These are phyloP conservation scores for Cercospora canescens DNA, from an alignment of 2,329 filamentous ascomycete species.

Conservation along the genomic window DNA sequence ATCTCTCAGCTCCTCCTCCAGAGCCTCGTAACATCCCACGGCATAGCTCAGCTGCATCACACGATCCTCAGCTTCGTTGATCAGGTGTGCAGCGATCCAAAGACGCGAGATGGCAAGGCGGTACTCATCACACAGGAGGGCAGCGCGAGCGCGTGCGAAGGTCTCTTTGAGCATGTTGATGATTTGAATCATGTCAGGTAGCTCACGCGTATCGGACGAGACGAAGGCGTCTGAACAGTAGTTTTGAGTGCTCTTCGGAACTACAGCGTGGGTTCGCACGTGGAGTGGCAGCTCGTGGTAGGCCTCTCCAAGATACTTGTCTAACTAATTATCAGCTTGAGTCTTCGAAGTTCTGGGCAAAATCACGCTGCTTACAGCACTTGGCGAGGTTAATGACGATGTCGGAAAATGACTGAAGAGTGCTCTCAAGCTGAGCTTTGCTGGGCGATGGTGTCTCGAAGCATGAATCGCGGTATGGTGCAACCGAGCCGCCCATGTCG, in stretches of 20 bases:
- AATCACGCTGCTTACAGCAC: not conserved
- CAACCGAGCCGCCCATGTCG: constrained; percentile 4
- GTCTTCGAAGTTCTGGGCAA: not conserved
- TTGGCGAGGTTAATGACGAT: constrained; percentile 1
- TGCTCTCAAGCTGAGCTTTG: constrained; percentile 5
- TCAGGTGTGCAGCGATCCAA: not conserved
- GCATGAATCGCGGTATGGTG: constrained; percentile 1
- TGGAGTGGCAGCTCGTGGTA: constrained; percentile 16
- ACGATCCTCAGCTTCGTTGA: not conserved
- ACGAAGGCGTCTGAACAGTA: constrained; percentile 11
- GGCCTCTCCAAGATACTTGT: constrained; percentile 11
- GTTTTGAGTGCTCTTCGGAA: constrained; percentile 3
- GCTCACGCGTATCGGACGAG: constrained; percentile 13
- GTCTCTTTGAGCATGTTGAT: constrained; percentile 9
- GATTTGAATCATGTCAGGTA: constrained; percentile 17
- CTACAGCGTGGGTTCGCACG: not conserved
- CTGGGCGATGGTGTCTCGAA: constrained; percentile 8
- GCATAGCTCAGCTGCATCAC: not conserved
- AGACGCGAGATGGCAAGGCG: not conserved
- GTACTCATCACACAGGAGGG: constrained; percentile 11
- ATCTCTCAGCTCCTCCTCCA: not conserved
- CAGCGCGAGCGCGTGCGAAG: constrained; percentile 12
- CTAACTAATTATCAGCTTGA: not conserved
- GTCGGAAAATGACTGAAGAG: constrained; percentile 1
- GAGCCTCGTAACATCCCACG: not conserved